These are phyloP conservation scores for Lipomyces sp. DNA, from an alignment of 805 yeast species.

Conservation along the genomic window DNA sequence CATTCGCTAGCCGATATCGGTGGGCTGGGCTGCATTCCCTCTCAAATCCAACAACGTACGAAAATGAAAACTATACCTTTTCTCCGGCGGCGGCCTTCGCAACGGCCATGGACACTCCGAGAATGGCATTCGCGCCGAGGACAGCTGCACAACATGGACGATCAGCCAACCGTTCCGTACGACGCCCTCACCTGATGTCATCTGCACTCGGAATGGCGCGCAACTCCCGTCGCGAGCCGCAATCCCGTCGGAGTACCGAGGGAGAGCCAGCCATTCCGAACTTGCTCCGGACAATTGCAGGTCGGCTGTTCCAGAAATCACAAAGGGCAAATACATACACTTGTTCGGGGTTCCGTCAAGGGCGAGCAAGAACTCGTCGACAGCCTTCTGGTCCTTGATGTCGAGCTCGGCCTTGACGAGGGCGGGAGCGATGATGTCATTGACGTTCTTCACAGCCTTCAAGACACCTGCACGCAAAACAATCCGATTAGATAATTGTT, in stretches of 20 bases:
- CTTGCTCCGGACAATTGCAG: too few relatives aligned
- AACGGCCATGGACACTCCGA: slow-evolving; percentile 96
- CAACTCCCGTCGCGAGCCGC: too few relatives aligned
- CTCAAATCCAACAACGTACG: neutral
- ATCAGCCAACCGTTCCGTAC: slow-evolving; percentile 6
- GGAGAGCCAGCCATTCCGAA: too few relatives aligned
- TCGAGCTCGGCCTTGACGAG: slow-evolving; percentile 74
- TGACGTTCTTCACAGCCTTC: slow-evolving; percentile 96
- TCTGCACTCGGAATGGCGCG: too few relatives aligned
- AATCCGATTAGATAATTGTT: neutral
- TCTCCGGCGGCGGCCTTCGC: slow-evolving; percentile 99
- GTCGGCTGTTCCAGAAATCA: too few relatives aligned
- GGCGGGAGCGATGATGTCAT: slow-evolving; percentile 93
- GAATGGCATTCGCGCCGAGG: slow-evolving; percentile 97
- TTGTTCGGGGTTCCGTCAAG: slow-evolving; percentile 98
- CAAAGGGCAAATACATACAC: slow-evolving; percentile 43
- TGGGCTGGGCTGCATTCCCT: too few relatives aligned
- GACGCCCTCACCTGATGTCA: slow-evolving; percentile 4
- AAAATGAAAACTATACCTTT: slow-evolving; percentile 41
- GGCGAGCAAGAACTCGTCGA: slow-evolving; percentile 78
- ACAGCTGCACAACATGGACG: slow-evolving; percentile 42
- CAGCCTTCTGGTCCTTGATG: slow-evolving; percentile 78
- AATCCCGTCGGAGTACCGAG: too few relatives aligned
- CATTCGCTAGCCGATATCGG: neutral
- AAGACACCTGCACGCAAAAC: slow-evolving; percentile 47